Evolutionary conservation across 106 monocot species (phyloP), one percentile per base, ranked within the genome.

Genomic region (Dactylorhiza incarnata): DNA sequence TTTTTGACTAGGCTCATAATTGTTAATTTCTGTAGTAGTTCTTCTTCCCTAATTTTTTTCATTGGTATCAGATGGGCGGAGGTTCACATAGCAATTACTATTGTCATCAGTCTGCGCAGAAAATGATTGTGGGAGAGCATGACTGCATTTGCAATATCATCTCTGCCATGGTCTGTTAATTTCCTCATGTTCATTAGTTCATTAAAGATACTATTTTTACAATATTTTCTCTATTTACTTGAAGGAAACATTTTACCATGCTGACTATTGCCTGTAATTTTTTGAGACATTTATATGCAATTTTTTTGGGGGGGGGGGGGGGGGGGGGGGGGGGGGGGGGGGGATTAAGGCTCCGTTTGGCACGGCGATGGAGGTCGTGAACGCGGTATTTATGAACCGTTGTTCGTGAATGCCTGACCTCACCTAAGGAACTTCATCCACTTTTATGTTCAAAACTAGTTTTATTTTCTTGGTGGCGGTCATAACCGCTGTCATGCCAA

Each of bases 91-190:
- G 48, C 23, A 72, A 45, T 48, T 49, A 49, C 49, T 72, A 3
- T 72, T 72, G 72, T 7, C 72, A 48, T 49, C 13, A 48, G 8
- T 49, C 72, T 72, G 11, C 9, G n/a, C 47, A 11, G 72, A 48
- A 49, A 72, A 72, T 49, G 9, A 49, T 48, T 72, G 44, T 14
- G 11, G 72, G 72, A 29, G 72, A 49, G 49, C 47, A 72, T 3
- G 9, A 1, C 20, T 72, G 72, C 72, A 48, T 72, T 72, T 48
- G 9, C 49, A 72, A 72, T 49, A 72, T 72, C 72, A 23, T 72
- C 23, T 49, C 72, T 48, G 11, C 23, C 9, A 49, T 49, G 49
- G 72, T 72, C 20, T 48, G 48, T 49, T 48, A 44, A 46, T 69
- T 46, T 43, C 16, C 8, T 11, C 17, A 6, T 69, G 20, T 46